Base-by-base conservation (phyloP, 345 rosid genomes). In the Melaleuca alternifolia region DNA sequence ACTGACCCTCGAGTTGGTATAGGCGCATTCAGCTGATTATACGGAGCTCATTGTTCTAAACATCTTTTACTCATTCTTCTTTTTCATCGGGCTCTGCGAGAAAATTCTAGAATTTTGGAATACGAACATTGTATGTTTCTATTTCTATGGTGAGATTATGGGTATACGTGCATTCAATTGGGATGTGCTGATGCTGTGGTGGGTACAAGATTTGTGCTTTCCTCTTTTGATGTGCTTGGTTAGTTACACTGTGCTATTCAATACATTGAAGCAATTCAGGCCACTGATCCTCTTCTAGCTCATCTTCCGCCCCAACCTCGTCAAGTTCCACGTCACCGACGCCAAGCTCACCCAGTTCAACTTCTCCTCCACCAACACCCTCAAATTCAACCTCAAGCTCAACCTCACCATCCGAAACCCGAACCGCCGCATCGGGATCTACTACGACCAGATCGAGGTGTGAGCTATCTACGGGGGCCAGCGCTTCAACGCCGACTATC, bases 221-320 rank as follows among this genome's bases (percentile, higher is more conserved):
- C n/a, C n/a, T n/a, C n/a, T n/a, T n/a, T n/a, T n/a, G n/a, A n/a
- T n/a, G n/a, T n/a, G n/a, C n/a, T n/a, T n/a, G n/a, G n/a, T n/a
- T n/a, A n/a, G n/a, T n/a, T n/a, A n/a, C n/a, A n/a, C n/a, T n/a
- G n/a, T n/a, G n/a, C n/a, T n/a, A n/a, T n/a, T n/a, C n/a, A n/a
- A n/a, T n/a, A n/a, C n/a, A n/a, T n/a, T n/a, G n/a, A n/a, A n/a
- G n/a, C n/a, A n/a, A n/a, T n/a, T n/a, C n/a, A n/a, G n/a, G n/a
- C n/a, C n/a, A n/a, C n/a, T n/a, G n/a, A n/a, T 92, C 71, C 12
- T 92, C 51, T 85, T 92, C 91, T 92, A 92, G 93, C 90, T 92
- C 84, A 50, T 92, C 48, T 85, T 92, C 86, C 92, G 90, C 30
- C 92, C 93, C 88, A 89, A 87, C 89, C 84, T 56, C 61, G 87